Percentiles rank a stretch among this genome's conserved stretches.
Conservation (phyloP, 1,139 yeast species). For the Magnusiomyces tetraspermus region DNA sequence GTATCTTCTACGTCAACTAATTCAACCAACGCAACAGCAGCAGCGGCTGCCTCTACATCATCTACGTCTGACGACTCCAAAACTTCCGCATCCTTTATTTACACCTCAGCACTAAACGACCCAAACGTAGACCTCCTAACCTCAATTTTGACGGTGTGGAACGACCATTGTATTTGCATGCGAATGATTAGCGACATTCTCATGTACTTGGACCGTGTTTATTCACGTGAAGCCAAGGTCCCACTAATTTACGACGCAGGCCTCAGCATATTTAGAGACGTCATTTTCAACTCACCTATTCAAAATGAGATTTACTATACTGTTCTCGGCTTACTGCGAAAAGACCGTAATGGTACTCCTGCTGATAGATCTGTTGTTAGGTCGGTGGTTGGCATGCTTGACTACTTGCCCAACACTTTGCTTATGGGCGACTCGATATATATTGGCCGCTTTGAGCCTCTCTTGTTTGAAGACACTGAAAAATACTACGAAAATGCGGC, state of each 20-base stretch:
- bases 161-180: conserved; percentile 65
- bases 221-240: conserved; percentile 61
- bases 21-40: not conserved
- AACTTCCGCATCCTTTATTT: not conserved
- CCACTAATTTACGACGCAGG: conserved; percentile 73
- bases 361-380: conserved; percentile 55
- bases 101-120: not conserved
- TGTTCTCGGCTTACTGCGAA: conserved; percentile 49
- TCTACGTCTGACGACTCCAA: not conserved
- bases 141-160: conserved; percentile 52
- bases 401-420: conserved; percentile 40
- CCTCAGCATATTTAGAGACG: conserved; percentile 45
- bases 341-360: conserved; percentile 51
- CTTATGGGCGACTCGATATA: conserved; percentile 42
- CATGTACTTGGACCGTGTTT: conserved; percentile 79
- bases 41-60: not conserved
- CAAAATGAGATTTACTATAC: conserved; percentile 44
- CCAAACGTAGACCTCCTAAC: conserved; percentile 35
- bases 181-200: conserved; percentile 75
- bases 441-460: conserved; percentile 57
- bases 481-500: conserved; percentile 46
- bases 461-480: conserved; percentile 46
- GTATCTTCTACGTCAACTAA: not conserved
- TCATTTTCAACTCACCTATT: conserved; percentile 27
- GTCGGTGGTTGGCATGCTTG: conserved; percentile 62